Base-by-base conservation (phyloP, 2,329 filamentous ascomycete genomes). In the Chrysosporium queenslandicum region DNA sequence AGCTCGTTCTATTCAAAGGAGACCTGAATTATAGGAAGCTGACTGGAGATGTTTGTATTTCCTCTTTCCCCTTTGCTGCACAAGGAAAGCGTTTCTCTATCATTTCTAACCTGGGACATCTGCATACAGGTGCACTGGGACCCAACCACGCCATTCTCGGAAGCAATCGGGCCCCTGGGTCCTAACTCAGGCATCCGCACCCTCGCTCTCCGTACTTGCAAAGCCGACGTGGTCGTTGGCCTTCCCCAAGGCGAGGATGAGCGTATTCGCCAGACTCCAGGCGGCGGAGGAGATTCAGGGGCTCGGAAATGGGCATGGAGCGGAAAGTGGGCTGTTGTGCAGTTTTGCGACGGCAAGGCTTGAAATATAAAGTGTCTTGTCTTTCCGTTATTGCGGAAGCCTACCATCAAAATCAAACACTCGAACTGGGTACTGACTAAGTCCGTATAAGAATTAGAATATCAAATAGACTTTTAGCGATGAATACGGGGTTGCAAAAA, bases 21-120 rank as follows among this genome's bases (percentile, higher is more conserved):
- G 92, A 98, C 66, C 68, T 98, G 60, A 98, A 98, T 72, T 98
- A 97, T 69, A 78, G 92, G 56, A 98, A 98, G 69, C 69, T 98
- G 59, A 89, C 85, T 27, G 86, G 81, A 46, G 92, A 98, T 75
- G 88, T 91, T 72, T 74, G 84, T 43, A 16, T 18, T 11, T 30
- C 12, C 4, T 29, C 6, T 32, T 12, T 20, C 11, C 16, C 11
- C 34, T 32, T 12, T 36, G 18, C 12, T 29, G 6, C 23, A 20
- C 8, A 12, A 20, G 25, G 3, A 14, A 3, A 16, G 16, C 20
- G 4, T 23, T 23, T 12, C 34, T 27, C 23, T 23, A 1, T 39
- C 7, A 7, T 5, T 29, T 29, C 7, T 45, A 47, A 56, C 25
- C 56, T 30, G 51, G 41, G 12, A 25, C 14, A 20, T 20, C 30